A percentile compares a stretch with the other conserved stretches of the same genome.
phyloP scores from a whole-genome alignment of 2,329 filamentous ascomycete genomes.

The Madurella mycetomatis region DNA sequence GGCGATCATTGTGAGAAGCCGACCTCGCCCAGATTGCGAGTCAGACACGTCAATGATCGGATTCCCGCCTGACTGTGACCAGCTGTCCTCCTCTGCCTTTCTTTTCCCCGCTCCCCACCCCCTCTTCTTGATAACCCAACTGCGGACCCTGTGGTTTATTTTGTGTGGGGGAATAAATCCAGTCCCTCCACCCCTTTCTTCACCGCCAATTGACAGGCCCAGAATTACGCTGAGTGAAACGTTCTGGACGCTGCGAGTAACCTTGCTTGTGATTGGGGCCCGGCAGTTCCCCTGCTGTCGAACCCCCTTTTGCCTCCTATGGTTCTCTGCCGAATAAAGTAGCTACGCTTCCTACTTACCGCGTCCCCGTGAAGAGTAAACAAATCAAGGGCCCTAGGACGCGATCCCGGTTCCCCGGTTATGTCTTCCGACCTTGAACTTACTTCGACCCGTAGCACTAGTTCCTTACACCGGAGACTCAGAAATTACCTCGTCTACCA shows the following conservation, averaged over 20 bases:
- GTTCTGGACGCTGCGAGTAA: neutral
- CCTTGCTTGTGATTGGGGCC: neutral
- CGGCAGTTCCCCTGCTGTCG: neutral
- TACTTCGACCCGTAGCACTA: neutral
- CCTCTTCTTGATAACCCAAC: neutral
- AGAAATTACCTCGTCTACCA: neutral
- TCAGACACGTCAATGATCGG: neutral
- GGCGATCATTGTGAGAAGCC: neutral
- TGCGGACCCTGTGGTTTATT: neutral
- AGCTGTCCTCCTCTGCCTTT: neutral
- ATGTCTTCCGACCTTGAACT: neutral
- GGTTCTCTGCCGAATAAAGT: neutral
- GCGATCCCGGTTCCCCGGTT: too few relatives aligned
- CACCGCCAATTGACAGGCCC: constrained; percentile 13
- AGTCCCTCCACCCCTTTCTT: neutral
- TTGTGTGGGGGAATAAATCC: neutral
- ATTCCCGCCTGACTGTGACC: neutral
- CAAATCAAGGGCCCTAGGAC: neutral
- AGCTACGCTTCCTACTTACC: neutral
- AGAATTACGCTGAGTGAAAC: constrained; percentile 6
- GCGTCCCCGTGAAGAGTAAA: neutral
- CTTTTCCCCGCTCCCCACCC: neutral
- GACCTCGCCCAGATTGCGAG: neutral
- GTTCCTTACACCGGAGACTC: neutral
- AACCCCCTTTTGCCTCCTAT: neutral